phyloP scores from a whole-genome alignment of 192 early-diverging fungal species.

The Backusella australiensis region DNA sequence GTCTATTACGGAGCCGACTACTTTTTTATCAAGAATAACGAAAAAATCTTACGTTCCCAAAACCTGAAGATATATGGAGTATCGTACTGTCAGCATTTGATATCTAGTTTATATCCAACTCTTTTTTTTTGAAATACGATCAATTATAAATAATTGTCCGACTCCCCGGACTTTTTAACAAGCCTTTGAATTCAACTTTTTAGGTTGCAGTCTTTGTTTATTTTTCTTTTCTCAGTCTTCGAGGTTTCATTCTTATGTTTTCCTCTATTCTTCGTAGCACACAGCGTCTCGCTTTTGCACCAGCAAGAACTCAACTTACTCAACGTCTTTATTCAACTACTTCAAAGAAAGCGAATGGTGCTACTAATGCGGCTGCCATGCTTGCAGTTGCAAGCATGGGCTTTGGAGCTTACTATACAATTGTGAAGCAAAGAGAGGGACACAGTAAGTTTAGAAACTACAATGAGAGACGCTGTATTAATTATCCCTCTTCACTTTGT shows the following conservation, averaged over 20 bases:
- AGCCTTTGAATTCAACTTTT: background rate
- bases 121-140: no score
- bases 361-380: slow-evolving; percentile 33
- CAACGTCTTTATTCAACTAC: slow-evolving; percentile 1
- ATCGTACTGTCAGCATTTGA: no score
- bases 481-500: background rate
- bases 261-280: background rate
- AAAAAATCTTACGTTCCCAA: no score
- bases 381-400: slow-evolving; percentile 39
- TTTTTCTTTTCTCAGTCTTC: background rate
- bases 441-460: slow-evolving; percentile 17
- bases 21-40: no score
- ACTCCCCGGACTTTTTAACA: background rate
- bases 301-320: background rate
- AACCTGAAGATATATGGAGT: no score
- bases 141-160: background rate
- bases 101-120: no score
- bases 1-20: no score
- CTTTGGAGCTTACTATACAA: slow-evolving; percentile 38
- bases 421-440: slow-evolving; percentile 36
- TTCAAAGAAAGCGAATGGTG: slow-evolving; percentile 6
- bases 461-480: background rate
- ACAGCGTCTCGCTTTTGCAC: background rate
- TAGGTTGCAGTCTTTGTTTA: background rate
- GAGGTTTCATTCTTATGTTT: background rate